Evolutionary conservation across 345 rosid species (phyloP), one percentile per base, ranked within the genome.

Genomic region (Excoecaria cochinchinensis): DNA sequence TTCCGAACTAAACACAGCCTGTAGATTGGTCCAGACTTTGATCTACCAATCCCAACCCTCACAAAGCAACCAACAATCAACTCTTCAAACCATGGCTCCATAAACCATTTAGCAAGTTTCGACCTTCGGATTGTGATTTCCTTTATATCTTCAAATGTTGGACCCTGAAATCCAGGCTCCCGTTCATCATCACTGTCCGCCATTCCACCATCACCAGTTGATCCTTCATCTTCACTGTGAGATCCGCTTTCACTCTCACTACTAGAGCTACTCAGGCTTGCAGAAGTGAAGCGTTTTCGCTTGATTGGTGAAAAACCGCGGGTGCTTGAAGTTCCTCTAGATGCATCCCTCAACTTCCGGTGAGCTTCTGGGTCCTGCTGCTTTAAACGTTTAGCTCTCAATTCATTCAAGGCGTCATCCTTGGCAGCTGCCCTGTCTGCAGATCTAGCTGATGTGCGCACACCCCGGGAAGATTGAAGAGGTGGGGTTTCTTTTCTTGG

Each of bases 1-100:
- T 96, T 93, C 69, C 85, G 87, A 73, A 96, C 94, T 86, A 90
- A 71, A 83, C 98, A 93, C 52, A 96, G 97, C 81, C 98, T 82
- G 73, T 96, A 96, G 66, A 93, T 85, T 25, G 97, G 86, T 64
- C 92, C 97, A 71, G 59, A 76, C 75, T 80, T 93, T 7, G 99
- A 92, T 86, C 85, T 89, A 67, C 98, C 98, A 14, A 93, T 92
- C 46, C 99, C 99, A 50, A 96, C 97, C 69, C 99, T 86, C 77
- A 93, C 98, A 84, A 87, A 96, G 83, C 98, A 96, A 8, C 97
- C 97, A 53, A 93, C 92, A 70, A 96, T 93, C 83, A 96, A 82
- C 82, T 93, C 98, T 68, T 96, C 99, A 70, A 96, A 96, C 87
- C 95, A 96, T 24, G 99, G 99, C 85, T 96, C 98, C 98, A 96